Base-by-base conservation (phyloP, 192 early-diverging fungal genomes). In the Rhizoclosmatium sp. region DNA sequence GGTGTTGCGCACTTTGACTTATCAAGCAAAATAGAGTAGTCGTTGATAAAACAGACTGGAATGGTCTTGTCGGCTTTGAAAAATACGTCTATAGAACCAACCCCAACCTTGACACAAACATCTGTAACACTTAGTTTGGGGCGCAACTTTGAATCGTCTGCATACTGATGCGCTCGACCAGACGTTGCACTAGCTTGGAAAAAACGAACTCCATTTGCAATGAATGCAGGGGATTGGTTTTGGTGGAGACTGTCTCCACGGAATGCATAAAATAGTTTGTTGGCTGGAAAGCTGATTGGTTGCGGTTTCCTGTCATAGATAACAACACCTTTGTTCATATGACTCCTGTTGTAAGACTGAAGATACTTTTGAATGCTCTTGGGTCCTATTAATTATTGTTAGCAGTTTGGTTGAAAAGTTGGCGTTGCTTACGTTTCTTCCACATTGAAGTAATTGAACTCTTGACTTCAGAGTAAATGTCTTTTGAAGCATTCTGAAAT, bases 211-310 rank as follows among this genome's bases (percentile, higher is more conserved):
- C 31, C 31, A 0, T 31, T 31, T 0, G 31, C 31, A 31, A 31
- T 31, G 31, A 31, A 31, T 31, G 31, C 31, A 31, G 31, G 31
- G 31, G 31, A 31, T 9, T 56, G 54, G 54, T n/a, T 56, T 56
- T 56, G 10, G 54, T 31, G 31, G 31, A 31, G 10, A 56, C 10
- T 56, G 54, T 56, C 19, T 1, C 54, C 54, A n/a, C 19, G 54
- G 54, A 56, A 56, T n/a, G 54, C 54, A n/a, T 56, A 56, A 56
- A 56, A 56, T 9, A 56, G 54, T n/a, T 56, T 56, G 54, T 56
- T n/a, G 9, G 19, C 54, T 14, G 54, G 54, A 56, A 56, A 56
- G 19, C 19, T 9, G 54, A 56, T 9, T 14, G 54, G 54, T 56
- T 56, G 54, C 9, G 54, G 10, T 14, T 9, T 0, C 54, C 9